Conservation (phyloP, 176 grass and related monocot species). For the Avena eriantha region DNA sequence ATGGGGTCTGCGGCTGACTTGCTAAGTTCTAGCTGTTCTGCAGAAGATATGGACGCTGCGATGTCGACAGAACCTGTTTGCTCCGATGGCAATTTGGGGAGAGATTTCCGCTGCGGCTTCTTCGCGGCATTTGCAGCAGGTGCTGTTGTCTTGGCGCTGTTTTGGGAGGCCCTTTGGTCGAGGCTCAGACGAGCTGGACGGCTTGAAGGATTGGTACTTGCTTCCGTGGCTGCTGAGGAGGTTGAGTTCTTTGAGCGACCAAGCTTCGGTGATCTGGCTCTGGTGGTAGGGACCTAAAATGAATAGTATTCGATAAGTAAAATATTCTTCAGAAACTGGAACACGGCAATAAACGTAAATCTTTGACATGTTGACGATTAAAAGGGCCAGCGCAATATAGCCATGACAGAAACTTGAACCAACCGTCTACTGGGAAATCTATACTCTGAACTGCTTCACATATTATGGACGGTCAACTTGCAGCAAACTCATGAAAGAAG, state of each 20-base stretch:
- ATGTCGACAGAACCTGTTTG: constrained; percentile 42
- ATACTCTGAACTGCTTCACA: neutral
- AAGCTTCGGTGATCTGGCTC: constrained; percentile 70
- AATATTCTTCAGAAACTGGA: constrained; percentile 12
- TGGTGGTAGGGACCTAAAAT: constrained; percentile 64
- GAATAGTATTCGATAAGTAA: constrained; percentile 22
- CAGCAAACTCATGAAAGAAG: constrained; percentile 13
- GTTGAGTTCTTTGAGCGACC: constrained; percentile 58
- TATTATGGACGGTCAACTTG: neutral
- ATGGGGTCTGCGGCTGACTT: neutral
- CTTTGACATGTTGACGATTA: neutral
- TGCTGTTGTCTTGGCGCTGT: constrained; percentile 42
- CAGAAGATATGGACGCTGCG: neutral
- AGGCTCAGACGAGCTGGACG: constrained; percentile 57
- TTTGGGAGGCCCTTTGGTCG: constrained; percentile 46
- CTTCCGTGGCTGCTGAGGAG: constrained; percentile 31
- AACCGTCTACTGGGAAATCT: constrained; percentile 5
- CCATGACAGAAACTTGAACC: neutral
- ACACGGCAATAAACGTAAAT: neutral
- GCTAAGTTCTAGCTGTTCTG: constrained; percentile 41
- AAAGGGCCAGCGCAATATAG: neutral
- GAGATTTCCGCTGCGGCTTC: constrained; percentile 59
- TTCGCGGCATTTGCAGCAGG: constrained; percentile 28
- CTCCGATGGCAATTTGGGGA: constrained; percentile 64
- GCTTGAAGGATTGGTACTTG: constrained; percentile 24